These are phyloP conservation scores for Sporothrix brunneoviolacea DNA, from an alignment of 2,329 filamentous ascomycete genomes.

Conservation along the genomic window DNA sequence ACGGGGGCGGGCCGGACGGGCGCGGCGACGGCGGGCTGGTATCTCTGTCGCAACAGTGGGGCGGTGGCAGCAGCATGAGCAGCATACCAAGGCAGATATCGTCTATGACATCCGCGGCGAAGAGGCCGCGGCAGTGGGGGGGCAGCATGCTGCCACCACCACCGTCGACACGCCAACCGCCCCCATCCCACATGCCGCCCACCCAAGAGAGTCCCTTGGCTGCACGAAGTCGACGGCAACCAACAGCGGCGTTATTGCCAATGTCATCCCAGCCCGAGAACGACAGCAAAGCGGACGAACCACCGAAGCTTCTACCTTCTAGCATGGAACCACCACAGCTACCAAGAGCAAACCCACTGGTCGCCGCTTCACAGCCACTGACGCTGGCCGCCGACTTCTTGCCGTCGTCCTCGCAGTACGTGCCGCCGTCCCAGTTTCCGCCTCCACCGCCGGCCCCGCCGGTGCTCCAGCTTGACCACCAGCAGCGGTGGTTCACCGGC, in stretches of 20 bases:
- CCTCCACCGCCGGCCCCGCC: conserved; percentile 28
- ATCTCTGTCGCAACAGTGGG: conserved; percentile 10
- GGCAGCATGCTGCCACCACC: neutral
- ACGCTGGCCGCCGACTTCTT: neutral
- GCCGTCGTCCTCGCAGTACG: conserved; percentile 9
- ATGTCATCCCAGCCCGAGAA: conserved; percentile 28
- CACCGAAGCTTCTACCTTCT: conserved; percentile 24
- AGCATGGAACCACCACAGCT: conserved; percentile 25
- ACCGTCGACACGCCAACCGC: conserved; percentile 13
- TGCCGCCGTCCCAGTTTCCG: conserved; percentile 20
- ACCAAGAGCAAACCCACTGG: too few relatives aligned
- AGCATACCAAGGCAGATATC: neutral
- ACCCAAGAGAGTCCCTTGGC: conserved; percentile 45
- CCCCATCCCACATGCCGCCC: neutral
- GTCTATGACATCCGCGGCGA: conserved; percentile 15
- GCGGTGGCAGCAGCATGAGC: neutral
- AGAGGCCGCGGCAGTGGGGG: conserved; percentile 9
- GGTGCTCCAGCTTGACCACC: conserved; percentile 72
- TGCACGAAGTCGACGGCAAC: conserved; percentile 32
- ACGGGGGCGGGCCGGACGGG: conserved; percentile 8
- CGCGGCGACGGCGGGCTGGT: neutral
- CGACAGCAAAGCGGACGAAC: conserved; percentile 23
- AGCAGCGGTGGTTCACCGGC: conserved; percentile 91
- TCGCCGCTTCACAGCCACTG: conserved; percentile 7
- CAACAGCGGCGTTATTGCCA: conserved; percentile 22